Evolutionary conservation across 441 rosid genomes (phyloP), one percentile per base, ranked within the genome.

Genomic region (Corymbia citriodora): DNA sequence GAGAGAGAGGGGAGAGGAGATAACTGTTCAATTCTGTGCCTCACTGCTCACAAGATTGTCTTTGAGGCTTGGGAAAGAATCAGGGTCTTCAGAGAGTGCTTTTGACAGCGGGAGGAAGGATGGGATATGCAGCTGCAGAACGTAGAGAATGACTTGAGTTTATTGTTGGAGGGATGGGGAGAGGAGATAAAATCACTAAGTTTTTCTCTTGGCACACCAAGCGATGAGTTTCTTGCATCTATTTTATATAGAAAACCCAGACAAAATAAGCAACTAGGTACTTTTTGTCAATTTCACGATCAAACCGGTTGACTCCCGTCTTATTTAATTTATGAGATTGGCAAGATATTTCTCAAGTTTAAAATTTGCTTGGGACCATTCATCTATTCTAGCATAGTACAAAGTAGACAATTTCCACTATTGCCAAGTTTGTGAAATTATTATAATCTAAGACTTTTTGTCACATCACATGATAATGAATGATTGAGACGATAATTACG

Each of bases 301-400:
- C 25, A 2, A 36, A 17, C 4, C 21, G 1, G 8, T 9, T 33
- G 4, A 70, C 4, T 33, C 4, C 7, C 27, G 45, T 72, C 23
- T 33, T 33, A 0, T 45, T 70, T 33, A 4, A 33, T 70, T 70
- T 21, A 18, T 33, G 10, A 33, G 9, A 18, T 16, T 16, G 0
- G 0, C 9, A 33, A 70, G 18, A 5, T 1, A 9, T 18, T 70
- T 33, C 21, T 10, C 0, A 1, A 70, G 0, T 18, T 70, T 33
- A 68, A 65, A 68, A n/a, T 4, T 68, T 8, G 9, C 0, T 9
- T 0, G 0, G 1, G 21, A 0, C 3, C 40, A 68, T 31, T 68
- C 0, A 31, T 31, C 33, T 9, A 68, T 31, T 68, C 40, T 16
- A 68, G 16, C 21, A 8, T 68, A 8, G 0, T 68, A 0, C 25